phyloP scores from a whole-genome alignment of 2,329 filamentous ascomycete species.

The Aspergillus sojae region DNA sequence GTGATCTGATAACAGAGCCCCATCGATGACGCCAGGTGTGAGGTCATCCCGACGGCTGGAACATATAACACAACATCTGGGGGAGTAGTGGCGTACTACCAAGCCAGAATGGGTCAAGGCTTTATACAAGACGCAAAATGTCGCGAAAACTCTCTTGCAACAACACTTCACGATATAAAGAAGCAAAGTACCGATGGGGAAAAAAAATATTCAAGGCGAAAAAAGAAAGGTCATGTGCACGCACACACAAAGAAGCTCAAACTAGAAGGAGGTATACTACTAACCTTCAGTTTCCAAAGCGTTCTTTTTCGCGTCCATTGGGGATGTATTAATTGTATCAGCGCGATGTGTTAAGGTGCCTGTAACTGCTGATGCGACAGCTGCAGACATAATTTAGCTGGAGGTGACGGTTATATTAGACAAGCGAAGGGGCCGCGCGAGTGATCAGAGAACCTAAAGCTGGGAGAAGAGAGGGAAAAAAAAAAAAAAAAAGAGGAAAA shows the following conservation, averaged over 20 bases:
- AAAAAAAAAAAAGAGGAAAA: conserved; percentile 12
- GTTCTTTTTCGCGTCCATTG: conserved; percentile 49
- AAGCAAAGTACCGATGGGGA: conserved; percentile 11
- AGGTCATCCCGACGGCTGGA: conserved; percentile 40
- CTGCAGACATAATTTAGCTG: conserved; percentile 42
- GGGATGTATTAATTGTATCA: conserved; percentile 38
- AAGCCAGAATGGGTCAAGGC: conserved; percentile 28
- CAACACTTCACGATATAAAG: conserved; percentile 4
- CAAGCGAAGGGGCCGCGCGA: conserved; percentile 20
- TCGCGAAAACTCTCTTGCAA: conserved; percentile 13
- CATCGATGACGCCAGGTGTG: conserved; percentile 41
- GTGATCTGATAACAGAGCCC: conserved; percentile 25
- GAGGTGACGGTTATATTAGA: conserved; percentile 20
- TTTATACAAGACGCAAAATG: conserved; percentile 12
- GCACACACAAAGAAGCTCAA: conserved; percentile 15
- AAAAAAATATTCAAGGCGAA: conserved; percentile 15
- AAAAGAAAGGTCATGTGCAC: conserved; percentile 8
- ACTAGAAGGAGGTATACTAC: conserved; percentile 28
- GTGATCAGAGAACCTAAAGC: conserved; percentile 22
- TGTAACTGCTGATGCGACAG: conserved; percentile 40
- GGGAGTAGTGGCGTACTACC: conserved; percentile 36
- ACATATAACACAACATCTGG: conserved; percentile 24
- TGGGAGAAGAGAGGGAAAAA: conserved; percentile 21
- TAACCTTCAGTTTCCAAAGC: conserved; percentile 44
- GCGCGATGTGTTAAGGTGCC: conserved; percentile 31